Base-by-base conservation (phyloP, 2,329 filamentous ascomycete species). In the Microascus cirrosus region DNA sequence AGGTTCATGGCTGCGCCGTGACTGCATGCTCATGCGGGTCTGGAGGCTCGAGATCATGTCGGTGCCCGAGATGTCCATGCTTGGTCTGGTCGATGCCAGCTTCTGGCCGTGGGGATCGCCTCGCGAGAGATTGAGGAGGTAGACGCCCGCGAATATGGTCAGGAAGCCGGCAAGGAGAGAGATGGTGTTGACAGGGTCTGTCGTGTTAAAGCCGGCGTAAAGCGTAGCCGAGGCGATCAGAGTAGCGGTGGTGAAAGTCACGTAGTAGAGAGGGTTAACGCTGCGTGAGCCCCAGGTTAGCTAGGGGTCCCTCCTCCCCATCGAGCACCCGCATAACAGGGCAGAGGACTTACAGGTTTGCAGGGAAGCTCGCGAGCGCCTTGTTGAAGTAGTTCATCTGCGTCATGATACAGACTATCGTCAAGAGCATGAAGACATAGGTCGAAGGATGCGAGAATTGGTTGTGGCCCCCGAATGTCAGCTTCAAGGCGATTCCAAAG, bases 331-430 rank as follows among this genome's bases (percentile, higher is more conserved):
- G 45, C 8, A 32, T 25, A 12, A 22, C n/a, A 20, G 28, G 15
- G 34, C 22, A 22, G 15, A 56, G 2, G n/a, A 20, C 89, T 70
- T 81, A 96, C 92, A 99, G 95, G 65, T 95, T 96, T 35, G 94
- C 96, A 34, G 90, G 93, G 74, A 97, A 99, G 67, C 95, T 91
- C 71, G 90, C 95, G 60, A 99, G 77, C 8, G 94, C 94, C 74
- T 99, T 99, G 79, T 99, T 99, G 74, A 99, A 96, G 73, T 99
- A 99, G 73, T 99, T 99, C 94, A 99, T 97, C 78, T 99, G 94
- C 10, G 92, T 96, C 64, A 99, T 72, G 68, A 99, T 97, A 77
- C 94, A 99, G 62, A 96, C 90, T 2, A 81, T 79, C 0, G 92
- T 94, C 63, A 97, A 83, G 63, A 99, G 96, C 73, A 93, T 86